Conservation (phyloP, 768 basidiomycete genomes). For the Mycena chlorophos region DNA sequence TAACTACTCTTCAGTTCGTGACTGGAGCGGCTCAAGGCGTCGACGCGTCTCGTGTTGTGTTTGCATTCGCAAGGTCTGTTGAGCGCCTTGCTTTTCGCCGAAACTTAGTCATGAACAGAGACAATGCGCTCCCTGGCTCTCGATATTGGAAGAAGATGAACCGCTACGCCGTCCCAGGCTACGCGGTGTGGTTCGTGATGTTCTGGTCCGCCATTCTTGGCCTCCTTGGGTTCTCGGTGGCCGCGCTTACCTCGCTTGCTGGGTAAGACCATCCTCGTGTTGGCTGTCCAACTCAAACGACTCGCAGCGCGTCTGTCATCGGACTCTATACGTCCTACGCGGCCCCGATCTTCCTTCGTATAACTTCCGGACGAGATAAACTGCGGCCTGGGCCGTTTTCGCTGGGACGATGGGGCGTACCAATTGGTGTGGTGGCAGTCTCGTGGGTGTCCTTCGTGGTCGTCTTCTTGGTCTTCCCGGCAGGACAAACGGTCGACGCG, state of each 20-base stretch:
- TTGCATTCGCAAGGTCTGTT: conserved; percentile 67
- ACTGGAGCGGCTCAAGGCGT: conserved; percentile 75
- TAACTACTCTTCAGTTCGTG: conserved; percentile 47
- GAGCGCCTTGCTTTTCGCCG: not conserved
- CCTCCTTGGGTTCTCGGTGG: conserved; percentile 61
- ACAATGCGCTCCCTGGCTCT: conserved; percentile 73
- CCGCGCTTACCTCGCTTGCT: conserved; percentile 66
- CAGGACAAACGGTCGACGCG: conserved; percentile 39
- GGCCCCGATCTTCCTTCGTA: conserved; percentile 66
- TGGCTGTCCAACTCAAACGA: conserved; percentile 1
- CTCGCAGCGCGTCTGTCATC: conserved; percentile 61
- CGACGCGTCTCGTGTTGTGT: conserved; percentile 73
- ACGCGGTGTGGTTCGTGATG: conserved; percentile 78
- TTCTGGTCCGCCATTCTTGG: conserved; percentile 55
- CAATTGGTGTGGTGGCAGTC: conserved; percentile 60
- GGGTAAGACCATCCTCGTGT: conserved; percentile 43
- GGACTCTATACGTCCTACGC: conserved; percentile 70
- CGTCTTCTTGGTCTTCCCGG: conserved; percentile 59
- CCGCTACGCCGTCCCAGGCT: conserved; percentile 62
- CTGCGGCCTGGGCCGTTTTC: conserved; percentile 60
- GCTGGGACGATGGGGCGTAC: conserved; percentile 61
- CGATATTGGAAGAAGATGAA: conserved; percentile 69
- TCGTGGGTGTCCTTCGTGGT: conserved; percentile 67
- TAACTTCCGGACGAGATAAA: conserved; percentile 64
- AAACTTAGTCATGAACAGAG: conserved; percentile 37